A percentile compares a stretch with the other conserved stretches of the same genome.
These are phyloP conservation scores for Tricholoma sp. DNA, from an alignment of 768 basidiomycete genomes.

Conservation along the genomic window DNA sequence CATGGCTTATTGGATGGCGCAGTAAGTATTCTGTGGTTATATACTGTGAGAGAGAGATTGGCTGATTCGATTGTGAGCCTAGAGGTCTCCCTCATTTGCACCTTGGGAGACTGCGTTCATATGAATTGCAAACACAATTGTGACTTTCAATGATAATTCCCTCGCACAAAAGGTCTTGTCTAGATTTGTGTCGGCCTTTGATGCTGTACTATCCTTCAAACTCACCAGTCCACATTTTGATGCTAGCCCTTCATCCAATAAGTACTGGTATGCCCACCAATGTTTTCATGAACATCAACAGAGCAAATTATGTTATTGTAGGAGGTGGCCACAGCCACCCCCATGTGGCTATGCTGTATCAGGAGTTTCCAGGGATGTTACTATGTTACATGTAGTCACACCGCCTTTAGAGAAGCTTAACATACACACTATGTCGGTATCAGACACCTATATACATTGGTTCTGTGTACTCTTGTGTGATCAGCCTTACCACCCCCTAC, in stretches of 20 bases:
- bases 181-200: background rate
- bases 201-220: background rate
- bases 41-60: background rate
- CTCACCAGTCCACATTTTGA: background rate
- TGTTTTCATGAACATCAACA: background rate
- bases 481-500: no score
- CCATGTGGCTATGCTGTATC: no score
- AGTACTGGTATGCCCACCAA: background rate
- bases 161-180: background rate
- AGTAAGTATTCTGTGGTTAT: background rate
- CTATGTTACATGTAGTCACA: no score
- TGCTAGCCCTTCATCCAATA: background rate
- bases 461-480: no score
- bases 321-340: no score
- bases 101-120: background rate
- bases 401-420: no score
- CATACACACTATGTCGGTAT: no score
- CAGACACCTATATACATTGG: no score
- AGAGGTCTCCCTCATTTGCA: background rate
- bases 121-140: background rate
- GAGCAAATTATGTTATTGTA: background rate
- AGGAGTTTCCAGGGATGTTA: no score
- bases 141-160: background rate
- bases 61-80: no score
- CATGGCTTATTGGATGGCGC: background rate